phyloP scores from a whole-genome alignment of 805 yeast species.

The Brettanomyces nanus region DNA sequence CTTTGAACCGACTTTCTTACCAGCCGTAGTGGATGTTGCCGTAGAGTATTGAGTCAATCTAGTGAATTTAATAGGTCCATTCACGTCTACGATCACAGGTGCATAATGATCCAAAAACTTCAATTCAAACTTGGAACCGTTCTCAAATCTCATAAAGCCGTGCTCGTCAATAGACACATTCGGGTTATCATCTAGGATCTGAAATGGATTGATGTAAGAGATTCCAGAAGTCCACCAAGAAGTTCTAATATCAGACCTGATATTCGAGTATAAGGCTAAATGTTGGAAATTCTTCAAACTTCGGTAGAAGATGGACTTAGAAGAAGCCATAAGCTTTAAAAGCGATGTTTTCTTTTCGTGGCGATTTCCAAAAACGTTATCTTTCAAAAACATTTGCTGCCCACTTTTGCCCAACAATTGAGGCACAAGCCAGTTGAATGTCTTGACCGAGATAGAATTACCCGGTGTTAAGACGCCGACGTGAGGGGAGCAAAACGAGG shows the following conservation, averaged over 20 bases:
- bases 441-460: conserved; percentile 34
- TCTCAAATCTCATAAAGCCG: conserved; percentile 35
- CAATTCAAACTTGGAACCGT: conserved; percentile 30
- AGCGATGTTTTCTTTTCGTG: conserved; percentile 33
- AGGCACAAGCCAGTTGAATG: conserved; percentile 61
- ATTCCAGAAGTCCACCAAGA: conserved; percentile 81
- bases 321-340: conserved; percentile 57
- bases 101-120: conserved; percentile 43
- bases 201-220: conserved; percentile 52
- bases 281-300: conserved; percentile 47
- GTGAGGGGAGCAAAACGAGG: conserved; percentile 65
- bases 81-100: conserved; percentile 48
- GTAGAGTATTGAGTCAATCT: conserved; percentile 16
- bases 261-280: conserved; percentile 61
- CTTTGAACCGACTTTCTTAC: neutral
- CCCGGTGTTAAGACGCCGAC: conserved; percentile 62
- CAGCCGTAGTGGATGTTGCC: neutral
- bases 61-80: conserved; percentile 31
- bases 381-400: conserved; percentile 61
- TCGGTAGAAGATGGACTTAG: conserved; percentile 48
- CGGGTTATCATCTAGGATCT: conserved; percentile 25
- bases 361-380: conserved; percentile 16
- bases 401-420: conserved; percentile 64
- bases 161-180: conserved; percentile 29
- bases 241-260: conserved; percentile 72